Base-by-base conservation (phyloP, 2,329 filamentous ascomycete species). In the Arthroderma sp. region DNA sequence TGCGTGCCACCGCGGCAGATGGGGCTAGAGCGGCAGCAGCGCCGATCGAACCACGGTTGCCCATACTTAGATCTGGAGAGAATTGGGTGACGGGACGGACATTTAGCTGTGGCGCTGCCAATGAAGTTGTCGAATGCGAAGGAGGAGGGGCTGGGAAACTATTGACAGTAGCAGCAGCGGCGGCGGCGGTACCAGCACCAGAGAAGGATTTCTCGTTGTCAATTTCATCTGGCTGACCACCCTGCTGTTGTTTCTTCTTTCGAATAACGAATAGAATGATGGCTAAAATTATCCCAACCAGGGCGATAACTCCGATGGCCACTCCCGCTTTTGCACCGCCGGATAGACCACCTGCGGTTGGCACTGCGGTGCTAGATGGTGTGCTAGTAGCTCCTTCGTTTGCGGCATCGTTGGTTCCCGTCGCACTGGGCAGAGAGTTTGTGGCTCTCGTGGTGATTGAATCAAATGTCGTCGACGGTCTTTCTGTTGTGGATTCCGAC, bases 81-180 rank as follows among this genome's bases (percentile, higher is more conserved):
- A 94, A 88, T 56, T 91, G 80, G 36, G 85, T 89, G 40, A 91
- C 76, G 2, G 87, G 87, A 41, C 86, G 81, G 44, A 94, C 72
- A 57, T 85, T 93, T 49, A 95, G 73, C 50, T 81, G 81, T n/a
- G 87, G 86, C 38, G 87, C 80, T 31, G 68, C 74, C 29, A 71
- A 48, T 48, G 60, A 54, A 49, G 60, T 56, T 28, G 68, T 61
- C 36, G 61, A 56, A 44, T 53, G 60, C 37, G 54, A 46, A 38
- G 56, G 60, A 39, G 59, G 57, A 39, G 63, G 52, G 32, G 62
- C 57, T 36, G 61, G 60, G 36, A 43, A 43, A 11, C 54, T 51
- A 29, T 55, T 55, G 42, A 54, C 55, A 36, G 61, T 61, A 40
- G 58, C 52, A 40, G 49, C 52, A 22, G 15, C 15, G 15, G 15